Evolutionary conservation across 176 grass and related monocot genomes (phyloP).

Genomic region (Eleusine indica): DNA sequence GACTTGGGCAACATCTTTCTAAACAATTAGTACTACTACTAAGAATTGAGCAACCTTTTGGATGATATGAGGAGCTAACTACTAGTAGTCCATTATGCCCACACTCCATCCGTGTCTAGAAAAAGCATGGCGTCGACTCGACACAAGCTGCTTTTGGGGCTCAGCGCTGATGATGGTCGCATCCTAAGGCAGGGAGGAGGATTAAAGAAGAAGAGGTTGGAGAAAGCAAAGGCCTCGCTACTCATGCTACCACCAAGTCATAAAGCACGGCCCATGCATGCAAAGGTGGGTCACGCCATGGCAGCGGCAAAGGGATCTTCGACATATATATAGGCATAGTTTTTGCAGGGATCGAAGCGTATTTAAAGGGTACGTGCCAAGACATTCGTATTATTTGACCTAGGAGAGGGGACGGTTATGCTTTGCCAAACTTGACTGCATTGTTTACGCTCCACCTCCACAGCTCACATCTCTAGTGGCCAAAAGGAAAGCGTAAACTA

Average conservation of each 20-base stretch:
- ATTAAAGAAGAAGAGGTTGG: constrained; percentile 48
- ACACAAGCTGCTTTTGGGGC: constrained; percentile 45
- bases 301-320: background rate
- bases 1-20: too few species aligned
- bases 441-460: constrained; percentile 3
- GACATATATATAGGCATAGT: background rate
- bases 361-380: constrained; percentile 32
- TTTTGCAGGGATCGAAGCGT: constrained; percentile 39
- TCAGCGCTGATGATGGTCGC: constrained; percentile 47
- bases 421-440: constrained; percentile 17
- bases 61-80: background rate
- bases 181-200: constrained; percentile 26
- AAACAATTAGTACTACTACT: background rate
- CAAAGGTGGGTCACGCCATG: constrained; percentile 22
- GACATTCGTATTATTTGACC: constrained; percentile 48
- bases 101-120: constrained; percentile 23
- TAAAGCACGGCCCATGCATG: constrained; percentile 50
- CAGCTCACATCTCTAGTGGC: constrained; percentile 33
- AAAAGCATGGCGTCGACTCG: constrained; percentile 43
- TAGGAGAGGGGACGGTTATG: background rate
- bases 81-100: constrained; percentile 39
- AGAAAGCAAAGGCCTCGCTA: constrained; percentile 37
- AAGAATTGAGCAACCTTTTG: background rate
- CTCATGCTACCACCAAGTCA: constrained; percentile 38
- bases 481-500: constrained; percentile 13